Evolutionary conservation across 2,329 filamentous ascomycete species (phyloP), one percentile per base, ranked within the genome.

Genomic region (Cercospora sp.): DNA sequence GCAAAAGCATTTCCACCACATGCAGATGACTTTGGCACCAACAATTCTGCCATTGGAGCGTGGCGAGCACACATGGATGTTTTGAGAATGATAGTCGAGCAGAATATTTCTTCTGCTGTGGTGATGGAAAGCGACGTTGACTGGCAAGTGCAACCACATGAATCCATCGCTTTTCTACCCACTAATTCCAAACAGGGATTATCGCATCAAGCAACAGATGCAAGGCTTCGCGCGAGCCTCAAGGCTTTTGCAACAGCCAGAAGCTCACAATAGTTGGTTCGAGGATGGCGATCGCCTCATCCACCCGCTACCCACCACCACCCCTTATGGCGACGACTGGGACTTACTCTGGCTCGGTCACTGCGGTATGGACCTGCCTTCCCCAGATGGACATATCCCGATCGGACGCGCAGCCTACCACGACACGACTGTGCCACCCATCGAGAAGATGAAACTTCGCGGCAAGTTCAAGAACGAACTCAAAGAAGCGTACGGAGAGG

Each of bases 51-150:
- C 36, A 60, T 65, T 31, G 65, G 59, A 10, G 64, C 64, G 6
- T 70, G 70, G 68, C 53, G 71, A 62, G 70, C 70, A 18, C 71
- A 73, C 61, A 60, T 73, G 63, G 68, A 72, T 63, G 64, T 67
- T 10, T n/a, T 71, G n/a, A 76, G 8, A 69, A 76, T 36, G 75
- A 79, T 58, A 77, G 79, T 72, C 69, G 76, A 61, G 75, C 76
- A 60, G 72, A 77, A 59, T 68, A 76, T 66, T 67, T 79, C 69
- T 63, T 81, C 80, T 0, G 81, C 80, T 1, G 76, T 82, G 58
- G 79, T 82, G 20, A 74, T 82, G 31, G 81, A 82, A 74, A 80
- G 80, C 70, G 81, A 82, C 64, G 79, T 80, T 31, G 81, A 82
- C 64, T 82, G 79, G 79, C 80, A 81, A 69, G 77, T 81, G 36